Evolutionary conservation across 306 rosid genomes (phyloP).

Genomic region (Sindora glabra): DNA sequence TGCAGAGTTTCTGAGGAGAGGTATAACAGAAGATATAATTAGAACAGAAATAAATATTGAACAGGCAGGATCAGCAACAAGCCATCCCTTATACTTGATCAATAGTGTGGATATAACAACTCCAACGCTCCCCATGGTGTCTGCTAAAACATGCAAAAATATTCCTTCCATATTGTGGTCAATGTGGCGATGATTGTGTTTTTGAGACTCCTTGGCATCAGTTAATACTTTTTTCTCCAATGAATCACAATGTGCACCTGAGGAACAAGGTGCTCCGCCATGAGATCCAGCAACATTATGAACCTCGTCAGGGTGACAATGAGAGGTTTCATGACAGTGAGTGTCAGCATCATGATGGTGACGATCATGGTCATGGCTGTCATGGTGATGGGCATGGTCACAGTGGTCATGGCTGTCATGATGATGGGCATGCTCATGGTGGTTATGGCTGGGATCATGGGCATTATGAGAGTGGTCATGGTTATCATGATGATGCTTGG

Average conservation of each 20-base stretch:
- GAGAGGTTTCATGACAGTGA: constrained; percentile 16
- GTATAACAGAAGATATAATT: constrained; percentile 78
- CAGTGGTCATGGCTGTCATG: constrained; percentile 5
- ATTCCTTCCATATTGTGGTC: constrained; percentile 99
- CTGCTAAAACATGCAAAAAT: constrained; percentile 91
- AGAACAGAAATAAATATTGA: constrained; percentile 84
- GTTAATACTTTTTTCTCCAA: background rate
- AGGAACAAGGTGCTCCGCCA: constrained; percentile 6
- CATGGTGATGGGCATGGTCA: constrained; percentile 4
- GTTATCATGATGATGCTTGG: constrained; percentile 16
- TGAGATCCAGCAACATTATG: constrained; percentile 6
- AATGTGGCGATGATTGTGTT: constrained; percentile 63
- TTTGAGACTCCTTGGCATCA: constrained; percentile 17
- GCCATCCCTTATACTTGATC: constrained; percentile 96
- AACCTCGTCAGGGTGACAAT: background rate
- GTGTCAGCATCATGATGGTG: constrained; percentile 10
- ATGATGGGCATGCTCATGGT: background rate
- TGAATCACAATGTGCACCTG: constrained; percentile 12
- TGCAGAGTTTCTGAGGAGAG: constrained; percentile 83
- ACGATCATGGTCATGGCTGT: background rate
- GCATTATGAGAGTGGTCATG: constrained; percentile 9
- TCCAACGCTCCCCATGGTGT: constrained; percentile 95
- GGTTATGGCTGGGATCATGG: constrained; percentile 5
- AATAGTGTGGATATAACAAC: constrained; percentile 86
- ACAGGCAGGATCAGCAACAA: constrained; percentile 89